Base-by-base conservation (phyloP, 495 filamentous ascomycete species). In the Talaromyces stipitatus region DNA sequence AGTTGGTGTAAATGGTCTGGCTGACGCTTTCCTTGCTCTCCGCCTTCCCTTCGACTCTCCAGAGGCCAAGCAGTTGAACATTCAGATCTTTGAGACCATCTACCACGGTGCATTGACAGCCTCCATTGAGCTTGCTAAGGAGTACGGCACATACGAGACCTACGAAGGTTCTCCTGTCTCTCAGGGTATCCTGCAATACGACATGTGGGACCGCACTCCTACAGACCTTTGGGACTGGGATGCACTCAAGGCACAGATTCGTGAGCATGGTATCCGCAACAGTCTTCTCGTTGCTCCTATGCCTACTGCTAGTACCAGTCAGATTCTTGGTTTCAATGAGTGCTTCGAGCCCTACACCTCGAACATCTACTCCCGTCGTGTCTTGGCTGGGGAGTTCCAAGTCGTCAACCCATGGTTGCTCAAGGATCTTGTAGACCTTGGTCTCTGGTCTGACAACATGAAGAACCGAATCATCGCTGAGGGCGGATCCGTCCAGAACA, bases 311-410 rank as follows among this genome's bases (percentile, higher is more conserved):
- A 90, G 85, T 59, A 98, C 94, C 32, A 92, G 88, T 61, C 94
- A 97, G 77, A 98, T 98, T 67, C 78, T 97, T 54, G 94, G 94
- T 61, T 91, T 95, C 83, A 98, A 98, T 69, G 94, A 98, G 72
- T 98, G 94, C 81, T 98, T 98, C 72, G 94, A 98, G 81, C 94
- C 94, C 14, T 98, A 98, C 74, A 98, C 94, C 5, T 96, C 91
- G 58, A 98, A 98, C 80, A 97, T 98, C 72, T 98, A 98, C 80
- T 95, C 91, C 43, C 94, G 94, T 58, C 94, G 94, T 82, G 94
- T 98, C 41, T 79, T 98, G 58, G 94, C 94, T 58, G 94, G 94
- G 66, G 94, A 98, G 70, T 98, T 98, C 85, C 94, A 98, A 75
- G 90, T 98, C 51, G 94, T 98, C 72, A 98, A 98, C 80, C 94